Base-by-base conservation (phyloP, 2,329 filamentous ascomycete genomes). In the Cladophialophora bantiana region DNA sequence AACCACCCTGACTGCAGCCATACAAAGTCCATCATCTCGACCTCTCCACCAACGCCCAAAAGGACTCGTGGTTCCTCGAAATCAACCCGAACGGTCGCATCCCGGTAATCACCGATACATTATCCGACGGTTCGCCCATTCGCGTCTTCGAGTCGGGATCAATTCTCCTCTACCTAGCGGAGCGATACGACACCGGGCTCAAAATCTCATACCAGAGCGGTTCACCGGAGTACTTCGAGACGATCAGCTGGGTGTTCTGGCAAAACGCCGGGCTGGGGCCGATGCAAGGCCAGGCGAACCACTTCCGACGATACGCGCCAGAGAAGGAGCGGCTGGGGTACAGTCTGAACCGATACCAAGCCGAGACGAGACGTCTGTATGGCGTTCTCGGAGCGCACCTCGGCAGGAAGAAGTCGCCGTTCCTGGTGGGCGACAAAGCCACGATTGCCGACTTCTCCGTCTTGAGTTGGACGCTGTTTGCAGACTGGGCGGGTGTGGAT, bases 21-120 rank as follows among this genome's bases (percentile, higher is more conserved):
- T 78, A 78, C 66, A 75, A 76, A 31, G 53, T 72, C 1, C 73
- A 59, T 7, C 62, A 62, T 20, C 26, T 68, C 9, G 52, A 66
- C 45, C 31, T 66, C n/a, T 59, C 62, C 9, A 90, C 90, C 69
- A 91, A 93, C 76, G 85, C 83, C 18, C 92, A 95, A 74, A 95
- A 94, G 74, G 86, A 94, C 78, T 87, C 87, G n/a, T 96, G 92
- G 92, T 97, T 94, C 80, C 85, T 95, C 35, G 88, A 89, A 59
- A 95, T 96, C 80, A 97, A 96, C 79, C 93, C 93, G 70, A 96
- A 96, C 77, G 93, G 93, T 70, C 90, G 93, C 71, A 96, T 97
- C 73, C 93, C 93, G 2, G 93, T 93, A 62, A 74, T 97, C 60
- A 95, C 91, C 6, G 93, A 96, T 78, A 90, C 83, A 6, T 31